Conservation (phyloP, 306 rosid genomes). For the Hippophae rhamnoides region DNA sequence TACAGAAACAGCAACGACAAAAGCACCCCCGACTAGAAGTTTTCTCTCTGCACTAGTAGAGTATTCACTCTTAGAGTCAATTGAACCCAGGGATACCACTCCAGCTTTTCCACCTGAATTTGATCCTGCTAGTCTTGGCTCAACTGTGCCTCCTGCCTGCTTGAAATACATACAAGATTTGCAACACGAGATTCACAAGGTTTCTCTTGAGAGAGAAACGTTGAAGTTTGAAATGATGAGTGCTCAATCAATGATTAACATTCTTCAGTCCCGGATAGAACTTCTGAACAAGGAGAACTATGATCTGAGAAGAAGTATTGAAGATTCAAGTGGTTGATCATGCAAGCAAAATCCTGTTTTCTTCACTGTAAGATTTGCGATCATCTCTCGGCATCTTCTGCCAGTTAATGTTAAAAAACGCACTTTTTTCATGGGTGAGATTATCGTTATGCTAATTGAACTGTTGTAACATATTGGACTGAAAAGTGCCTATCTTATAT, state of each 20-base stretch:
- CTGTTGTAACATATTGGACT: neutral
- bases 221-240: constrained; percentile 83
- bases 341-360: constrained; percentile 2
- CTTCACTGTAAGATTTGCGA: constrained; percentile 17
- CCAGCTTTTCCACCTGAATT: constrained; percentile 33
- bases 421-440: constrained; percentile 19
- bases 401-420: neutral
- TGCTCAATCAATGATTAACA: constrained; percentile 72
- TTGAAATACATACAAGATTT: constrained; percentile 54
- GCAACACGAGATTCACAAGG: constrained; percentile 60
- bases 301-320: constrained; percentile 40
- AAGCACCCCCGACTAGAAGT: constrained; percentile 39
- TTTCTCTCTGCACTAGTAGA: constrained; percentile 87
- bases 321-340: constrained; percentile 15
- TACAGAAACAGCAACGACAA: constrained; percentile 21
- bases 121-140: constrained; percentile 30
- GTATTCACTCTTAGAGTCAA: constrained; percentile 69
- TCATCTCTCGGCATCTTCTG: neutral
- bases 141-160: constrained; percentile 58
- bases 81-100: constrained; percentile 50
- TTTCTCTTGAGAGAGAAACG: constrained; percentile 63
- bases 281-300: constrained; percentile 54
- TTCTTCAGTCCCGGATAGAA: constrained; percentile 68
- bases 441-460: constrained; percentile 11
- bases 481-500: neutral